Evolutionary conservation across 2,329 filamentous ascomycete species (phyloP).

Genomic region (Fusarium abutilonis): DNA sequence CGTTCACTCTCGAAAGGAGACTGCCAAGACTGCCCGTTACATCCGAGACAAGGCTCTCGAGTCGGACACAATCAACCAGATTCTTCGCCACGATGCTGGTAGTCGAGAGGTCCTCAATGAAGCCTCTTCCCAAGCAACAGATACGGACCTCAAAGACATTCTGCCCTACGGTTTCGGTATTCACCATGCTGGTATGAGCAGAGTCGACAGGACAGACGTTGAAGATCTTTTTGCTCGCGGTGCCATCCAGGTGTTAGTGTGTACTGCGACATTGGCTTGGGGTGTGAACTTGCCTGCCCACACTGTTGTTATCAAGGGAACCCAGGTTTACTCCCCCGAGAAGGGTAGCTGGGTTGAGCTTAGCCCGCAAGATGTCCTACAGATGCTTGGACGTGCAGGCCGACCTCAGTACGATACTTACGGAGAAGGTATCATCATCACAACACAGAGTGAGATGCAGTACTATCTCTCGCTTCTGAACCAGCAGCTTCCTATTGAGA

Average conservation of each 20-base stretch:
- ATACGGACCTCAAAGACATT: conserved; percentile 90
- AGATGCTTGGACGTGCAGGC: conserved; percentile 98
- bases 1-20: conserved; percentile 97
- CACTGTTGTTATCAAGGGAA: conserved; percentile 98
- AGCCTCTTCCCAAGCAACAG: conserved; percentile 82
- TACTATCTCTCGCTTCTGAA: conserved; percentile 98
- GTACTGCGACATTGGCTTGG: conserved; percentile 98
- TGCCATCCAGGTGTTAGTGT: conserved; percentile 93
- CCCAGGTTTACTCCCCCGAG: conserved; percentile 96
- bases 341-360: conserved; percentile 99
- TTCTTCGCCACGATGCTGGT: conserved; percentile 90
- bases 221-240: conserved; percentile 94
- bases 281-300: conserved; percentile 98
- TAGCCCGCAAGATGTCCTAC: conserved; percentile 95
- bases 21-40: conserved; percentile 95
- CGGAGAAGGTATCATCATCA: conserved; percentile 98
- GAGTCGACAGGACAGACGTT: conserved; percentile 92
- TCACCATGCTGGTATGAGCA: conserved; percentile 96
- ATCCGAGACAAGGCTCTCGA: conserved; percentile 98
- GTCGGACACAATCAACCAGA: conserved; percentile 95
- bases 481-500: conserved; percentile 96
- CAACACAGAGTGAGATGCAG: conserved; percentile 91
- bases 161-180: conserved; percentile 98
- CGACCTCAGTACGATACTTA: conserved; percentile 97
- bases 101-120: conserved; percentile 88